Evolutionary conservation across 257 asterid species (phyloP).

Genomic region (Solanum chiquidenum): DNA sequence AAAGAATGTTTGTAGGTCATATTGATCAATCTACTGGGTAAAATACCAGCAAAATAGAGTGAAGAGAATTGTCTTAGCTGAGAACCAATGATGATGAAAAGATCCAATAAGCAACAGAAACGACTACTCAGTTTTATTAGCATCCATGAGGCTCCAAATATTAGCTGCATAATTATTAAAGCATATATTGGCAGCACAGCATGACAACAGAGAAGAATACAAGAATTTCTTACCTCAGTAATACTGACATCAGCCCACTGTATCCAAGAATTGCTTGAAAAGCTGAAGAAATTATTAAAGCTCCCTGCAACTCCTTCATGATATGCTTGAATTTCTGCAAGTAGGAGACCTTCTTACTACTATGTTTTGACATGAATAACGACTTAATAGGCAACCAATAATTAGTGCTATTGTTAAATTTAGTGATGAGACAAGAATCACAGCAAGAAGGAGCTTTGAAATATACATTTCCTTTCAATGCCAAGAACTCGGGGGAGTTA

Average conservation of each 20-base stretch:
- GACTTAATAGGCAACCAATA: background rate
- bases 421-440: background rate
- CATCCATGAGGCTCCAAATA: background rate
- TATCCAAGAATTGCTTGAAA: slow-evolving; percentile 89
- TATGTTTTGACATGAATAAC: background rate
- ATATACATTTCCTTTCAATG: slow-evolving; percentile 79
- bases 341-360: slow-evolving; percentile 1
- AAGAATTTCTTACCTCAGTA: slow-evolving; percentile 44
- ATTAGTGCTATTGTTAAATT: background rate
- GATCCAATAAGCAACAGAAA: background rate
- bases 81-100: background rate
- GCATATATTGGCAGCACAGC: background rate
- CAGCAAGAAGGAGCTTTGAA: background rate
- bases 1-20: background rate
- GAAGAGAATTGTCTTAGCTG: background rate
- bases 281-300: slow-evolving; percentile 86
- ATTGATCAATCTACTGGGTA: background rate
- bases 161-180: background rate
- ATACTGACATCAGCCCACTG: slow-evolving; percentile 77
- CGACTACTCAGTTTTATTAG: background rate
- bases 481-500: slow-evolving; percentile 80
- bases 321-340: slow-evolving; percentile 90
- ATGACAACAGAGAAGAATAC: background rate
- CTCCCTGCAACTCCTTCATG: slow-evolving; percentile 97
- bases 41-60: background rate